Base-by-base conservation (phyloP, 352 stramenopile species). In the Globisporangium polare region DNA sequence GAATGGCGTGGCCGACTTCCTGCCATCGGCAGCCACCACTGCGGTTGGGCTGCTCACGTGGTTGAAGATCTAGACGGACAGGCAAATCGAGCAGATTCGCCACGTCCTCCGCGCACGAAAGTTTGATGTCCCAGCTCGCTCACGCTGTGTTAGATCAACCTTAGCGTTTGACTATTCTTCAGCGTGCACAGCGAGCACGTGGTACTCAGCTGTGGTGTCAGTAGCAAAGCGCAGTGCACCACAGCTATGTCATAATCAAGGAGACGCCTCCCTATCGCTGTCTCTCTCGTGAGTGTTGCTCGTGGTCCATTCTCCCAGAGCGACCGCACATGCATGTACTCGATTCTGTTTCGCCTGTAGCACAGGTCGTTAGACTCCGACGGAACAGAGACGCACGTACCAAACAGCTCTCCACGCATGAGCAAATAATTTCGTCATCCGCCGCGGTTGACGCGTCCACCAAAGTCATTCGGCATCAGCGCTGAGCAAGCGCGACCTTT, bases 11-110 rank as follows among this genome's bases (percentile, higher is more conserved):
- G 63, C 71, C 33, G 88, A 96, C 58, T 94, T 95, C 51, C 64
- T 95, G 26, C 88, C 88, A 37, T 94, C 84, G 20, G 84, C 88
- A 1, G 83, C 74, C 29, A 94, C 83, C 8, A 74, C 78, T 15
- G 78, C 77, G 46, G 71, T 94, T 33, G 73, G 74, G 17, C 62
- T 89, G 45, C 72, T 91, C 41, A 85, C 80, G 29, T 88, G 75
- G 64, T 54, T 89, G 58, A 62, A 74, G 37, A 59, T 91, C 33
- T 94, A 75, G 42, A 26, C 45, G 41, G 20, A 18, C 33, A 39
- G 20, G 17, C 12, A 39, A 39, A 39, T 39, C 9, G 33, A 39
- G 33, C 33, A 39, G 33, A 9, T 39, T 39, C 33, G 33, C 9
- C 12, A 39, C 33, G 33, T 39, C 33, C 12, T 39, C 33, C 9